A percentile compares a stretch with the other conserved stretches of the same genome.
phyloP scores from a whole-genome alignment of 768 basidiomycete genomes.

The Butyriboletus loyo region DNA sequence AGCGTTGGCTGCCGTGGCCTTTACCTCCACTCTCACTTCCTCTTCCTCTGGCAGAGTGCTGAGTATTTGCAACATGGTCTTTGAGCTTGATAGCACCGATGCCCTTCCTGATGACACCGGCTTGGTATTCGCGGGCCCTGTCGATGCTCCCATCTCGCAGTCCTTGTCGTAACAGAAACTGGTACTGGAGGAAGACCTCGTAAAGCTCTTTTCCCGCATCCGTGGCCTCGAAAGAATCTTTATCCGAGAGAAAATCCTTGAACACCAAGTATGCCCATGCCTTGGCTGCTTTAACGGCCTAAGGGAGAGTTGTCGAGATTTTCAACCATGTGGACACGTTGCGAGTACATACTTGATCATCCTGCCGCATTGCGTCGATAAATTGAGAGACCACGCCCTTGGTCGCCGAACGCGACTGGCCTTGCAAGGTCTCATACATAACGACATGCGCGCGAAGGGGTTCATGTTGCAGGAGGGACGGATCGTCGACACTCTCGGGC shows the following conservation, averaged over 20 bases:
- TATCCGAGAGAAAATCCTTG: not conserved
- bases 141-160: not conserved
- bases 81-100: slow-evolving; percentile 4
- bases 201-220: slow-evolving; percentile 14
- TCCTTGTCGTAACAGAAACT: slow-evolving; percentile 1
- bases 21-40: not conserved
- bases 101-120: slow-evolving; percentile 1
- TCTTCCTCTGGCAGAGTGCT: not conserved
- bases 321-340: not conserved
- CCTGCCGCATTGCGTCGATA: slow-evolving; percentile 10
- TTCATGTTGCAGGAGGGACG: slow-evolving; percentile 21
- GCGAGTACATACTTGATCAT: slow-evolving; percentile 13
- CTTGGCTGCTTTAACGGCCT: slow-evolving; percentile 12
- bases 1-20: not conserved
- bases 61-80: not conserved
- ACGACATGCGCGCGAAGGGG: slow-evolving; percentile 11
- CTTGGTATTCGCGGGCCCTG: not conserved
- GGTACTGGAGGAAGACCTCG: slow-evolving; percentile 22
- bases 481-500: slow-evolving; percentile 14
- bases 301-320: not conserved
- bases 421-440: not conserved
- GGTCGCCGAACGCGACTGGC: not conserved
- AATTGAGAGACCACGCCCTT: not conserved
- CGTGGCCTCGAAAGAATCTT: not conserved
- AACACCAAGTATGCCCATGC: slow-evolving; percentile 18